Percentiles rank a stretch among this genome's conserved stretches.
These are phyloP conservation scores for Teunomyces funiuensis DNA, from an alignment of 805 yeast genomes.

Conservation along the genomic window DNA sequence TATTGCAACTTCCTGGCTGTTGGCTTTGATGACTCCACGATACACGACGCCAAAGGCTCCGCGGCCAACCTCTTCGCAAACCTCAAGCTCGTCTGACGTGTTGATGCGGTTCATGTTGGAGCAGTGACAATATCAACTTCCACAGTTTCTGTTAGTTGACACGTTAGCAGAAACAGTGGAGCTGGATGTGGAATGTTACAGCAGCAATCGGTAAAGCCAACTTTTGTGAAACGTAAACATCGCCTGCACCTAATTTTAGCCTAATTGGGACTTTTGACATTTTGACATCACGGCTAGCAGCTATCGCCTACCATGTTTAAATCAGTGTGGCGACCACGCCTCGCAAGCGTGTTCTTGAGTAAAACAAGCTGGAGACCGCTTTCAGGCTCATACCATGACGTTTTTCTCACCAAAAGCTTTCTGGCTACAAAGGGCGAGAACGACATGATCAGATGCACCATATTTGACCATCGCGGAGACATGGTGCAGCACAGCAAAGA, in stretches of 20 bases:
- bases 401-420: conserved; percentile 21
- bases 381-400: conserved; percentile 12
- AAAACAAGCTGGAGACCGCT: neutral
- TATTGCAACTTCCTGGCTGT: conserved; percentile 50
- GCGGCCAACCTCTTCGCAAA: conserved; percentile 60
- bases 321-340: conserved; percentile 1
- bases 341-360: neutral
- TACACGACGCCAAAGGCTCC: conserved; percentile 82
- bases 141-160: too few relatives aligned
- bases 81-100: conserved; percentile 40
- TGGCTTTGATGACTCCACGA: conserved; percentile 52
- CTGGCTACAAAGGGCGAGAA: conserved; percentile 21
- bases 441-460: conserved; percentile 47
- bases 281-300: neutral
- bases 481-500: conserved; percentile 47
- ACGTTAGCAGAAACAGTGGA: neutral
- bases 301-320: neutral
- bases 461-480: conserved; percentile 47
- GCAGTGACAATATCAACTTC: too few relatives aligned
- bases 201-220: too few relatives aligned
- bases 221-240: conserved; percentile 3
- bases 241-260: conserved; percentile 5
- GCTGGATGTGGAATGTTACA: neutral
- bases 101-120: conserved; percentile 13
- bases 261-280: conserved; percentile 3